Base-by-base conservation (phyloP, 2,329 filamentous ascomycete species). In the Ascochyta lentis region DNA sequence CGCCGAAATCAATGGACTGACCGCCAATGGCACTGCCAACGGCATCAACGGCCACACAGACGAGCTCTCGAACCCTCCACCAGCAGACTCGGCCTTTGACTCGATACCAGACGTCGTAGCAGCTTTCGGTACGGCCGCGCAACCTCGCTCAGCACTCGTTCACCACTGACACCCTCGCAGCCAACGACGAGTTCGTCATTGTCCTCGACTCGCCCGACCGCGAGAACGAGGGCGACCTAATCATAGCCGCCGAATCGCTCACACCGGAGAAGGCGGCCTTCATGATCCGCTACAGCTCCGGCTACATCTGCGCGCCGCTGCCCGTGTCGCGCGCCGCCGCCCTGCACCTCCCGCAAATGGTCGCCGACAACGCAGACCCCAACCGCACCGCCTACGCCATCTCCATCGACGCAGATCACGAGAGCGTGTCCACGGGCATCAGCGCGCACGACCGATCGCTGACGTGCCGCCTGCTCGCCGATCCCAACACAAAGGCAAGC, bases 211-310 rank as follows among this genome's bases (percentile, higher is more conserved):
- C 91, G 66, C 87, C 92, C 62, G 86, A 88, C 60, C 93, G 95
- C 77, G 95, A 99, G 78, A 99, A 99, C 77, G 95, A 99, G 84
- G 95, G 93, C 77, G 95, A 99, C 80, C 86, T 99, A 44, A 97
- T 98, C 77, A 96, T 98, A 72, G 91, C 95, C 64, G 94, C 92
- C 60, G 82, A 92, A 65, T 84, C 89, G 69, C 80, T 97, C 62
- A 96, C 94, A 8, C 84, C 92, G 23, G 85, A 90, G 63, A 94
- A 98, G 79, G 96, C 96, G 88, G 91, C 92, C 69, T 99, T 97
- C 82, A 89, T 99, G 84, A 86, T 99, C 76, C 91, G 92, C 70
- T 87, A 96, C 81, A 90, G 90, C 40, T 86, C 91, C 3, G 95
- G 95, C 73, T 87, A 94, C 72, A 89, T 99, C 79, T 98, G 95